Evolutionary conservation across 495 filamentous ascomycete species (phyloP), one percentile per base, ranked within the genome.

Genomic region (Aspergillus cavernicola): DNA sequence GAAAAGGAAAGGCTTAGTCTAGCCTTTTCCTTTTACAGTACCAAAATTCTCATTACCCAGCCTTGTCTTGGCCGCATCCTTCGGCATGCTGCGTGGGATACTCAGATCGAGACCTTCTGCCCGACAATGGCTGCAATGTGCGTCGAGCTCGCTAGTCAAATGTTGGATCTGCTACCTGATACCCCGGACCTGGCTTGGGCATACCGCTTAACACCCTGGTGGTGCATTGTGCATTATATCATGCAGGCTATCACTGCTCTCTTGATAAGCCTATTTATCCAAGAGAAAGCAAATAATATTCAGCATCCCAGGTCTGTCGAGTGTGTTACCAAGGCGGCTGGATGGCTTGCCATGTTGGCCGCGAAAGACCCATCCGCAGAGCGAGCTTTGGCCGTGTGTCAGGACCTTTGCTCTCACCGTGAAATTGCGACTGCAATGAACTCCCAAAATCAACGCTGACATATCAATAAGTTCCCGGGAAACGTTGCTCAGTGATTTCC

Each of bases 201-300:
- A 2, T 77, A 80, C 53, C 57, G 60, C 7, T 58, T 72, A 9
- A 63, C 70, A 0, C 80, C 81, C 28, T 85, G 80, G 80, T 85
- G 80, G 80, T 76, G 67, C 38, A 58, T 78, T 11, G 62, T 86
- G 11, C 83, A 86, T 59, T 77, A 79, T 53, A 57, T 85, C 16
- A 80, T 80, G 63, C 79, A 84, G 64, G 73, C 80, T 7, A 70
- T 70, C 1, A 71, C 72, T 1, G 69, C 84, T 4, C 60, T 84
- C 12, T 68, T 84, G 63, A 68, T 78, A 7, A 78, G 82, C 46
- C 62, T 80, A 23, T 68, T 78, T 4, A 67, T 77, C 50, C 60
- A 68, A 31, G 58, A 66, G 11, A 66, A 72, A 47, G 67, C 78
- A 50, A 68, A 68, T 15, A 67, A 69, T 2, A 45, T 64, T 20